Evolutionary conservation across 2,329 filamentous ascomycete species (phyloP), one percentile per base, ranked within the genome.

Genomic region (Fonsecaea pedrosoi): DNA sequence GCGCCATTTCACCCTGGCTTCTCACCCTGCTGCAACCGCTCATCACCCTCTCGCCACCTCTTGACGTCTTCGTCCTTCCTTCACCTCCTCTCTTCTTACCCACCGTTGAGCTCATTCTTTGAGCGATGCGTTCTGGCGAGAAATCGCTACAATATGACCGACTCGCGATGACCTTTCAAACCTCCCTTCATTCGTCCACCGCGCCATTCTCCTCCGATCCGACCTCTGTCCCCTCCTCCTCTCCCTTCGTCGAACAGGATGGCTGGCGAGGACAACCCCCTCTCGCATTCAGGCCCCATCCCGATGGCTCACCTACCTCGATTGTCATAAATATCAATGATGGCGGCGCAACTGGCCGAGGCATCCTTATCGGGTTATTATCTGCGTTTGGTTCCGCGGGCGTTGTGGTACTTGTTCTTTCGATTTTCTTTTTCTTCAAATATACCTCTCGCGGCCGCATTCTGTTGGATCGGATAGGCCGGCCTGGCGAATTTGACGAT

Each of bases 401-500:
- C 37, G 83, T 97, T 65, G 92, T 96, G 69, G 90, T 92, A 65
- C 78, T 96, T 69, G 84, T 96, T 66, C 89, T 94, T 73, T 84
- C 90, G 62, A 82, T 95, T 76, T 88, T 98, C 77, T 97, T 97
- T 80, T 95, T 97, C 82, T 95, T 98, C 80, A 88, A 91, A 80
- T 96, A 96, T 78, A 97, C 94, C 42, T 87, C 85, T 62, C 90
- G 90, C 59, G 94, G 94, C 53, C 88, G 94, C 73, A 97, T 99
- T 76, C 87, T 98, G 70, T 86, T 99, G 73, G 95, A 99, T 81
- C 89, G 94, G 71, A 90, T 99, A 78, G 93, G 93, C 54, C 86
- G 94, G 67, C 95, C 95, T 0, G 95, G 95, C 74, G 95, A 98
- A 81, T 99, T 93, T 78, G 95, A 99, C 77, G 95, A 99, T 80